Evolutionary conservation across 345 rosid genomes (phyloP).

Genomic region (Leavenworthia alabamica): DNA sequence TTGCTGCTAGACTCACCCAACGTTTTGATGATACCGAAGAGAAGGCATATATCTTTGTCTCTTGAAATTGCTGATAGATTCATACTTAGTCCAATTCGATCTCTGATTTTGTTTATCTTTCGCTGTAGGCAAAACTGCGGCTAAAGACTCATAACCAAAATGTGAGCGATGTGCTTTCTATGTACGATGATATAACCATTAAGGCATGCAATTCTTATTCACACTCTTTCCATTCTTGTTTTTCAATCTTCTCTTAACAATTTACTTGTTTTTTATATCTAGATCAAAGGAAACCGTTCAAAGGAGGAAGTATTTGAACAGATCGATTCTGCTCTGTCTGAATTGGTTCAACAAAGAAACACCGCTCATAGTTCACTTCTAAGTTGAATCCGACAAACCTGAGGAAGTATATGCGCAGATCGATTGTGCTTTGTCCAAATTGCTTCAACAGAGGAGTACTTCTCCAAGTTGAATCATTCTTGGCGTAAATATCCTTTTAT

Average conservation of each 20-base stretch:
- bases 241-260: neutral
- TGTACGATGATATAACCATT: slow-evolving; percentile 63
- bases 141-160: slow-evolving; percentile 69
- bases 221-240: slow-evolving; percentile 16
- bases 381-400: slow-evolving; percentile 19
- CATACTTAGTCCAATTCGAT: neutral
- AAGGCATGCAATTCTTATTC: slow-evolving; percentile 45
- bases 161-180: slow-evolving; percentile 76
- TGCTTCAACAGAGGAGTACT: slow-evolving; percentile 36
- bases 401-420: slow-evolving; percentile 30
- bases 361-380: slow-evolving; percentile 38
- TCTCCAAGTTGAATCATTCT: slow-evolving; percentile 29
- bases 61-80: neutral
- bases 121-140: slow-evolving; percentile 68
- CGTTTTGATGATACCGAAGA: slow-evolving; percentile 95
- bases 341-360: slow-evolving; percentile 42
- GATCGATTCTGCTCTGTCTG: slow-evolving; percentile 47
- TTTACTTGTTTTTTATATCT: slow-evolving; percentile 2
- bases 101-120: neutral
- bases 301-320: slow-evolving; percentile 58
- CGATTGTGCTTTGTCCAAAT: slow-evolving; percentile 38
- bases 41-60: slow-evolving; percentile 39
- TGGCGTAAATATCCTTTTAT: slow-evolving; percentile 19
- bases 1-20: slow-evolving; percentile 79
- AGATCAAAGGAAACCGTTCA: slow-evolving; percentile 57